Conservation (phyloP, 202 grass and related monocot genomes). For the Hordeum pubiflorum region DNA sequence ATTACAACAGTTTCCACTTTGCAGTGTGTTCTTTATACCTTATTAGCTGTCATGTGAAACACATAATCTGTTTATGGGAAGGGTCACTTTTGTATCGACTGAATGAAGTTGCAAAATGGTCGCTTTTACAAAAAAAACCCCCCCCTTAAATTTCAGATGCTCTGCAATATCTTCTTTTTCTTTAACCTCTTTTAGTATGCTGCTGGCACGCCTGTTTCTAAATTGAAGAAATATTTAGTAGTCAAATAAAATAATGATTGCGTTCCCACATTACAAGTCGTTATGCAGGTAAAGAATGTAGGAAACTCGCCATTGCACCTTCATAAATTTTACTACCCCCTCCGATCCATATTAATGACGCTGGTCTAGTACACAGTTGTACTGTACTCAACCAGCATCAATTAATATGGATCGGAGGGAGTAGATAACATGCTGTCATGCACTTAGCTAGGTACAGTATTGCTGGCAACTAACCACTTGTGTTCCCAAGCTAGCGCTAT, state of each 20-base stretch:
- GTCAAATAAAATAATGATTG: neutral
- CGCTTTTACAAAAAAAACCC: neutral
- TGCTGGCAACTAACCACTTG: neutral
- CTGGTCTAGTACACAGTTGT: too few relatives aligned
- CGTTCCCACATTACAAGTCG: neutral
- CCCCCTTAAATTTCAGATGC: neutral
- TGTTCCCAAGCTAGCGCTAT: neutral
- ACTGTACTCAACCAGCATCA: too few relatives aligned
- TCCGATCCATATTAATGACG: too few relatives aligned
- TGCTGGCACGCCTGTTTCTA: neutral
- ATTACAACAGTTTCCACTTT: constrained; percentile 15
- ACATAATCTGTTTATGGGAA: neutral
- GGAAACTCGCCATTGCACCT: neutral
- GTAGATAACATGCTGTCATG: neutral
- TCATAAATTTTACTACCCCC: neutral
- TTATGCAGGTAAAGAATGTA: neutral
- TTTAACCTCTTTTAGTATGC: constrained; percentile 14
- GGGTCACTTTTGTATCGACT: neutral
- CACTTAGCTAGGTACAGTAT: neutral
- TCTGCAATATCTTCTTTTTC: neutral
- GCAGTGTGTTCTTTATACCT: neutral
- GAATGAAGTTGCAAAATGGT: neutral
- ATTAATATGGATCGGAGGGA: too few relatives aligned
- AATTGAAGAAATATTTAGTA: neutral
- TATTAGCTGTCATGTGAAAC: neutral